Base-by-base conservation (phyloP, 495 filamentous ascomycete genomes). In the Collariella sp. region DNA sequence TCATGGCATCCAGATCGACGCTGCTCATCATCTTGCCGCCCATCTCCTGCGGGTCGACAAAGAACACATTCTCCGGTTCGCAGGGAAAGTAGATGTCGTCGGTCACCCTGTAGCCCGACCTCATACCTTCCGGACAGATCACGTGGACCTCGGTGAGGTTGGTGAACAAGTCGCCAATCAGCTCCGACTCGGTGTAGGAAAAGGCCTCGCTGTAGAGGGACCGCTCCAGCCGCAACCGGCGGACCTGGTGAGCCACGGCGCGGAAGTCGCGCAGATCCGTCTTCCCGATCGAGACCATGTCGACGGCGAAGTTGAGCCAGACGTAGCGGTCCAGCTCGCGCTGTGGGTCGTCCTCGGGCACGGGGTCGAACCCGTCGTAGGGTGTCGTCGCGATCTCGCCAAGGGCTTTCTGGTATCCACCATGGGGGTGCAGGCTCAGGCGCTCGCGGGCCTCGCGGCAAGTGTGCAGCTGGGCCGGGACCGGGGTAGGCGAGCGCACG, bases 301-400 rank as follows among this genome's bases (percentile, higher is more conserved):
- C 62, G 46, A 58, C 31, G 20, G 55, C 57, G 20, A 62, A 62
- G 50, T 65, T 60, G 15, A 65, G 40, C 56, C 56, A 65, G 54
- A 65, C 44, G 35, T 62, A 65, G 33, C 59, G 56, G 19, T 35
- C 51, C 47, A 52, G 50, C 29, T 23, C 50, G 24, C 55, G 36
- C 15, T 13, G 31, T 15, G 50, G 54, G 41, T 40, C 43, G 38
- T 54, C 42, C 38, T 15, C 31, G 26, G 46, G 29, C 19, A 46
- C 26, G 16, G 40, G 23, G 40, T 53, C 44, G 40, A 46, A 46
- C 1, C 33, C 35, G 20, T 46, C 18, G 24, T 23, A 47, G 19
- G 35, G 34, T 15, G 26, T 49, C 40, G 53, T 22, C 35, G 38
- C 19, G 42, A 58, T 26, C 19, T 60, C 47, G 29, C 47, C 55